phyloP scores from a whole-genome alignment of 768 basidiomycete species.

The Russula lepida region DNA sequence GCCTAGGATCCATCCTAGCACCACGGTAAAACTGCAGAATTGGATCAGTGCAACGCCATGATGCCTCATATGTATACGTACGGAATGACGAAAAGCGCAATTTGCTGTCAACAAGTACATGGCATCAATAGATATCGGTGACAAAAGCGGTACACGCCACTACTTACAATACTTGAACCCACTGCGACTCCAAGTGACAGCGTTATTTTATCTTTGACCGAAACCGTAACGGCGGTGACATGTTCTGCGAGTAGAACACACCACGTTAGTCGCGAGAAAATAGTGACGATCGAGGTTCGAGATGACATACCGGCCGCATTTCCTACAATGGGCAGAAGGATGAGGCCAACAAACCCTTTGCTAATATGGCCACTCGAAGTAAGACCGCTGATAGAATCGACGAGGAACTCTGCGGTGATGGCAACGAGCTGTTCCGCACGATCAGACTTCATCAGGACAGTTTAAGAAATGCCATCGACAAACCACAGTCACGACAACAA shows the following conservation, averaged over 20 bases:
- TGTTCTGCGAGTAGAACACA: constrained; percentile 45
- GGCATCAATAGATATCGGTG: neutral
- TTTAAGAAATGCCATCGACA: constrained; percentile 8
- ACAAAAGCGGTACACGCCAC: neutral
- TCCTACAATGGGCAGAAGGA: constrained; percentile 85
- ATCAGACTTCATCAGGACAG: neutral
- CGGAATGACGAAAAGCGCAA: constrained; percentile 80
- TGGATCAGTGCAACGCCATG: neutral
- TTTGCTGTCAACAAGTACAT: constrained; percentile 46
- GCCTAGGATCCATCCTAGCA: constrained; percentile 71
- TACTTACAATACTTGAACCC: constrained; percentile 68
- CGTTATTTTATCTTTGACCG: constrained; percentile 83
- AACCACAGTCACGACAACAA: constrained; percentile 35
- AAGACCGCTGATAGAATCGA: constrained; percentile 74
- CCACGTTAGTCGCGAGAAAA: constrained; percentile 1
- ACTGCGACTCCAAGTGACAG: constrained; percentile 87
- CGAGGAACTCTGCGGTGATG: constrained; percentile 54
- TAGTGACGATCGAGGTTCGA: neutral
- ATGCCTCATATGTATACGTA: constrained; percentile 35
- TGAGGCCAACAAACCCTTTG: constrained; percentile 79
- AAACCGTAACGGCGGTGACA: constrained; percentile 84
- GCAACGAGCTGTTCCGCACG: constrained; percentile 33
- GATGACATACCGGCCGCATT: constrained; percentile 62
- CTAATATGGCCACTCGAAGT: constrained; percentile 48
- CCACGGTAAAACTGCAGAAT: constrained; percentile 52